These are phyloP conservation scores for Cucumis cinereus DNA, from an alignment of 306 rosid species.

Conservation along the genomic window DNA sequence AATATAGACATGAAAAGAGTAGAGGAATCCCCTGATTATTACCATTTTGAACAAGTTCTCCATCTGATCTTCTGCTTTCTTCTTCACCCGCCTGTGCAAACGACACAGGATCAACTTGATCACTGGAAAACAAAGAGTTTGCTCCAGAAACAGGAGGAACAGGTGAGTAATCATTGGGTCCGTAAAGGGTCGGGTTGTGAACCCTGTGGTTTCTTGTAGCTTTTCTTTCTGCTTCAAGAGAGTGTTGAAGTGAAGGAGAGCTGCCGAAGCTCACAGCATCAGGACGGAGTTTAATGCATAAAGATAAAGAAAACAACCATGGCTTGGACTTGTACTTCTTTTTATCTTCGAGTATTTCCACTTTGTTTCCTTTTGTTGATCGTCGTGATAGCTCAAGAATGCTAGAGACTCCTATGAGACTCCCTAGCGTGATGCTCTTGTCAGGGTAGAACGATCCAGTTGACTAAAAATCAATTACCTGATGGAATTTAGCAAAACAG, in stretches of 20 bases:
- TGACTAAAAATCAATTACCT: constrained; percentile 23
- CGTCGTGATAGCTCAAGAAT: constrained; percentile 39
- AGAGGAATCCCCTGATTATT: constrained; percentile 2
- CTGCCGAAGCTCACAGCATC: constrained; percentile 35
- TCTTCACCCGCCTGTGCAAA: constrained; percentile 13
- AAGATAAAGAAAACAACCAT: constrained; percentile 46
- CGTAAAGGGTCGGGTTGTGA: constrained; percentile 6
- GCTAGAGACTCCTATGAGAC: constrained; percentile 46
- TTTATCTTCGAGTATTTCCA: constrained; percentile 24
- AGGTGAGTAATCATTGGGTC: constrained; percentile 17
- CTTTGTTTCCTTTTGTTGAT: constrained; percentile 32
- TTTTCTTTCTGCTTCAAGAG: constrained; percentile 54
- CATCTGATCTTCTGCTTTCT: constrained; percentile 13
- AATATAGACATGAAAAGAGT: constrained; percentile 26
- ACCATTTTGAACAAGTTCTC: constrained; percentile 16
- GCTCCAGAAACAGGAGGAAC: constrained; percentile 2
- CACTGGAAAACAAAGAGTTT: constrained; percentile 17
- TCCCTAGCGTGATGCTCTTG: constrained; percentile 58
- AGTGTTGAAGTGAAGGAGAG: constrained; percentile 49
- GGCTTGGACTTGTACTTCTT: constrained; percentile 37
- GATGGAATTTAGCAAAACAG: constrained; percentile 5
- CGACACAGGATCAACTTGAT: constrained; percentile 21
- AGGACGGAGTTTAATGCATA: constrained; percentile 47
- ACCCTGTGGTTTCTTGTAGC: constrained; percentile 9
- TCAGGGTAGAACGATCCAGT: constrained; percentile 45